phyloP scores from a whole-genome alignment of 2,329 filamentous ascomycete species.

The Alternaria viburni region DNA sequence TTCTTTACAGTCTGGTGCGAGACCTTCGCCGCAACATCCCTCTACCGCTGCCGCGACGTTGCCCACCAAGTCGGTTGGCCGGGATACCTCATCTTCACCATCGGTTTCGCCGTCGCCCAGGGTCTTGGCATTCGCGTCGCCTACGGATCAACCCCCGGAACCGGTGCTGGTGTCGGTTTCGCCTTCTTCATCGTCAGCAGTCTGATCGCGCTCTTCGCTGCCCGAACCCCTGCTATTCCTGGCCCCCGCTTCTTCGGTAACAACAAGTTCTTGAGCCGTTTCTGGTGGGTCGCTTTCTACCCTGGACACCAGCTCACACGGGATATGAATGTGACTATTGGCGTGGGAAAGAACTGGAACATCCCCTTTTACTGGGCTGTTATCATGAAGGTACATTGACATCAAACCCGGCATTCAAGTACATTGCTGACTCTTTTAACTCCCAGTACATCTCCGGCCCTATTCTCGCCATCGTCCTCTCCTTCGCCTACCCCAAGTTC shows the following conservation, averaged over 20 bases:
- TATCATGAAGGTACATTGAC: constrained; percentile 3
- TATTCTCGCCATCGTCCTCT: constrained; percentile 31
- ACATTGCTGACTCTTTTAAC: background rate
- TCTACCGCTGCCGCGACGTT: constrained; percentile 58
- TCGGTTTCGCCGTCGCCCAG: constrained; percentile 58
- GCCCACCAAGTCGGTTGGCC: constrained; percentile 51
- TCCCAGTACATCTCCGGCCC: constrained; percentile 27
- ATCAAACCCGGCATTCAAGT: no score
- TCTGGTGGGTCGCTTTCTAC: constrained; percentile 59
- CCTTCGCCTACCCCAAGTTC: constrained; percentile 33
- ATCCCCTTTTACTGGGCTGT: constrained; percentile 57
- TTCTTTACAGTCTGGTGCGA: constrained; percentile 57
- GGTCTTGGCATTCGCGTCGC: constrained; percentile 57
- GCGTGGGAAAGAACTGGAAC: constrained; percentile 59
- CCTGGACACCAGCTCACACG: constrained; percentile 62
- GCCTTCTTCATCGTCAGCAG: constrained; percentile 55
- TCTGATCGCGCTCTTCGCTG: constrained; percentile 45
- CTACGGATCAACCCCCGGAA: constrained; percentile 49
- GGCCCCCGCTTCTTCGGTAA: constrained; percentile 51
- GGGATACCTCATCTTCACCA: constrained; percentile 52
- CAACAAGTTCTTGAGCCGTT: constrained; percentile 7
- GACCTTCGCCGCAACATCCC: constrained; percentile 56
- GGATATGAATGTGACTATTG: constrained; percentile 60
- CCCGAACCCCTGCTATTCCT: constrained; percentile 49
- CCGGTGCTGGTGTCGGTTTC: constrained; percentile 58